Percentiles rank a stretch among this genome's conserved stretches.
Evolutionary conservation across 108 stramenopile species (phyloP).

Genomic region (Pseudonitzschia multiseries): DNA sequence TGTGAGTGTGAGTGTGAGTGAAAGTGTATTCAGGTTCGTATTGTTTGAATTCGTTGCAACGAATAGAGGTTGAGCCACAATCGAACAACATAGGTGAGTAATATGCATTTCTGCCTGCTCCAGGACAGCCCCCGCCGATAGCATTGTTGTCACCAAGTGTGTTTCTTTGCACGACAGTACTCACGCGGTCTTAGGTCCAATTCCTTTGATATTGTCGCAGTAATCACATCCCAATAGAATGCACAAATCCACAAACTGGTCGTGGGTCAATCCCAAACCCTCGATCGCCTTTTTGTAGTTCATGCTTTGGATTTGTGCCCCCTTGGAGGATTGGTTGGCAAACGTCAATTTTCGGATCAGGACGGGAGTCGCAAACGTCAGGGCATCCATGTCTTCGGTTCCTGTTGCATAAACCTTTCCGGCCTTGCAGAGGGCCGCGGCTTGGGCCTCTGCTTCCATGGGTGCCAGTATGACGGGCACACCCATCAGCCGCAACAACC

Average conservation of each 20-base stretch:
- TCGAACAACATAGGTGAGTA: neutral
- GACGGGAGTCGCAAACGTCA: constrained; percentile 94
- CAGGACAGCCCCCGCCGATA: neutral
- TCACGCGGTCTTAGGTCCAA: constrained; percentile 96
- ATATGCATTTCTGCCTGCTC: neutral
- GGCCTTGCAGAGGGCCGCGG: constrained; percentile 83
- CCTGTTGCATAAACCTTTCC: constrained; percentile 95
- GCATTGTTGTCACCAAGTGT: neutral
- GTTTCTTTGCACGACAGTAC: neutral
- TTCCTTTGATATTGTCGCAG: constrained; percentile 91
- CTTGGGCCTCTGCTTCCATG: constrained; percentile 98
- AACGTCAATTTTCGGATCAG: constrained; percentile 92
- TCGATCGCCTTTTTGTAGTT: constrained; percentile 87
- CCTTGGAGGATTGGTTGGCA: constrained; percentile 55
- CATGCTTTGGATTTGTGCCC: constrained; percentile 80
- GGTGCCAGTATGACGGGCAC: constrained; percentile 93
- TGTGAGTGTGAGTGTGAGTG: too few relatives aligned
- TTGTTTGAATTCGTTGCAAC: neutral
- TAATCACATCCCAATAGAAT: constrained; percentile 98
- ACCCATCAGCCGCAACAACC: constrained; percentile 94
- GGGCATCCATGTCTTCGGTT: constrained; percentile 99
- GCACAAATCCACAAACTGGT: constrained; percentile 98
- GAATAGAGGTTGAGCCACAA: neutral
- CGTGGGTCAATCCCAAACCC: constrained; percentile 89
- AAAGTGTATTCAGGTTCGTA: neutral